Base-by-base conservation (phyloP, 2,329 filamentous ascomycete genomes). In the Xenoacremonium recifei region DNA sequence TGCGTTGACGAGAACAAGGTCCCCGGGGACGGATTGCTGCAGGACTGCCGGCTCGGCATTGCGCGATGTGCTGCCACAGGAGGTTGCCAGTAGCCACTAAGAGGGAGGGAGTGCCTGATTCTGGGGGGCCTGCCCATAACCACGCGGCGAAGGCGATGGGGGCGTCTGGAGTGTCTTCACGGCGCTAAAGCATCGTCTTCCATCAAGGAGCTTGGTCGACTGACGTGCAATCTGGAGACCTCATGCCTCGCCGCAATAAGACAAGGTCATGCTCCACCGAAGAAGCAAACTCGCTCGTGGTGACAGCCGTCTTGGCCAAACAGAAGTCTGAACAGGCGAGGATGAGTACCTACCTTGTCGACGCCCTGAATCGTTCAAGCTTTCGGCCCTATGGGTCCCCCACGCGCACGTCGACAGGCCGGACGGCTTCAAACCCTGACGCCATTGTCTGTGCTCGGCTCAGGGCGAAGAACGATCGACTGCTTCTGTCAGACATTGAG, bases 11-110 rank as follows among this genome's bases (percentile, higher is more conserved):
- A 52, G 44, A 47, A 45, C 33, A 45, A 44, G 44, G 46, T 42
- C 49, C n/a, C 57, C 47, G 57, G 42, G 49, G 46, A 53, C 55
- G 58, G 58, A 44, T 48, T 45, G 53, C 54, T 53, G 57, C 58
- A 61, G 55, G 37, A 35, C 37, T 50, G 49, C 43, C n/a, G 36
- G 41, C 42, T 42, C 54, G 37, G 38, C 42, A 44, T 50, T 49
- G 45, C 50, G 42, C 36, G 39, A 47, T 41, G 46, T 40, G n/a
- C n/a, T n/a, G n/a, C n/a, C n/a, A n/a, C n/a, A n/a, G 40, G 19
- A 45, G 44, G 45, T 38, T 40, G 37, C 44, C 37, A 31, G 35
- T 43, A 52, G 42, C 54, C 50, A 52, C 44, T 50, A 36, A 43
- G 41, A 48, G 44, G 36, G 35, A 9, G n/a, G 32, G 45, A 47